Evolutionary conservation across 2,329 filamentous ascomycete genomes (phyloP), one percentile per base, ranked within the genome.

Genomic region (Sordariomycetes sp.): DNA sequence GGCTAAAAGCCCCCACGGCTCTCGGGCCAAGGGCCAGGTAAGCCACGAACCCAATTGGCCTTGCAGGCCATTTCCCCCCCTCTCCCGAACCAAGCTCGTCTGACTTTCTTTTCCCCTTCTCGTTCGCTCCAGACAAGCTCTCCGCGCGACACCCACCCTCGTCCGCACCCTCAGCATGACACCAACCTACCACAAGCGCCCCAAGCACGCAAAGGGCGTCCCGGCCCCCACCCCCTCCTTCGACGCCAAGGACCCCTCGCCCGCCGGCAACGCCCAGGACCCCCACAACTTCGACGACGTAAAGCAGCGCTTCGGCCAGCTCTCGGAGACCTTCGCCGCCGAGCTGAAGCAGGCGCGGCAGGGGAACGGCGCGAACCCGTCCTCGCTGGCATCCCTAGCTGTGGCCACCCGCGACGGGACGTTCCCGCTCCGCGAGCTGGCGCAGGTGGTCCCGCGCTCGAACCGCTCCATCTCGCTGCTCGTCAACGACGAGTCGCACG

Each of bases 341-440:
- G 58, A 62, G 51, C 68, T 76, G 59, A 68, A 74, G 59, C 70
- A 71, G 32, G 62, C 67, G 36, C 63, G 69, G 15, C 66, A 69
- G 61, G 77, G 76, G 61, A 76, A 76, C 32, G 74, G 76, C 59
- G 80, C 80, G 73, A 77, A 76, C 70, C 73, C 75, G 7, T 73
- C 75, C 62, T 65, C 64, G 57, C 68, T 82, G 54, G 77, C 77
- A 61, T 68, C 71, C 22, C 67, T 80, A 42, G 64, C 65, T 28
- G 72, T 80, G 35, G 48, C 64, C 59, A 61, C 64, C 52, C 61
- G 63, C 32, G 61, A 61, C 22, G 63, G 60, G 28, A 60, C 64
- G 64, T 80, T 74, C 63, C 76, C 77, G 36, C 72, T 82, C n/a
- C 72, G 73, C 57, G 78, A 82, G 66, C 72, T 82, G 35, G 78